Base-by-base conservation (phyloP, 768 basidiomycete species). In the Hypholoma sublateritium region DNA sequence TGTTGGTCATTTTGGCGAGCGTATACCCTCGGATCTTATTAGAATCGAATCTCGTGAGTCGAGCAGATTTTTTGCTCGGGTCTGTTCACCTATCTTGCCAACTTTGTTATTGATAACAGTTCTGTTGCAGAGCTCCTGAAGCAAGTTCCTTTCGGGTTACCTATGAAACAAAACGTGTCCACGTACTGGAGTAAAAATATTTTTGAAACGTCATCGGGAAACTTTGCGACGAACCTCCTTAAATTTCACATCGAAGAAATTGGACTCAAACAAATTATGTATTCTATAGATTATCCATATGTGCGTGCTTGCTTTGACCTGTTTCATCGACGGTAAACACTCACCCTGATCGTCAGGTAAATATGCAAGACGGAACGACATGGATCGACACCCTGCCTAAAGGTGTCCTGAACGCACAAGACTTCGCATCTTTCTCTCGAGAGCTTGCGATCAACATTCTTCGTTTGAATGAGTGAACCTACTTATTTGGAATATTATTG, bases 1-100 rank as follows among this genome's bases (percentile, higher is more conserved):
- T 17, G 72, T 78, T 17, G 77, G 76, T 1, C 77, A 79, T 62
- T 58, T 79, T 21, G 76, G 77, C 7, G 77, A 78, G 59, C 69
- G 77, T 14, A 69, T 77, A 24, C 70, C 77, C 0, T 79, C 77
- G 8, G 77, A 79, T 55, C 64, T 79, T 1, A 60, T 68, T 51
- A 70, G 77, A 16, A 76, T 76, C 22, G 72, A 79, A 44, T 67
- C 71, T 32, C 72, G 76, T 77, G 50, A 42, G 71, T 65, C 22
- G 6, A 13, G 6, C 4, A 47, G 14, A 45, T 34, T 11, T 48
- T 5, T 42, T 44, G 3, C 2, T 19, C 44, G 21, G 35, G 5
- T 22, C 19, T 55, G 2, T n/a, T n/a, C n/a, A n/a, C n/a, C n/a
- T n/a, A n/a, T n/a, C n/a, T n/a, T n/a, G n/a, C n/a, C n/a, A 32